A percentile compares a stretch with the other conserved stretches of the same genome.
These are phyloP conservation scores for Rhodotorula sp. DNA, from an alignment of 1,284 basidiomycete species.

Conservation along the genomic window DNA sequence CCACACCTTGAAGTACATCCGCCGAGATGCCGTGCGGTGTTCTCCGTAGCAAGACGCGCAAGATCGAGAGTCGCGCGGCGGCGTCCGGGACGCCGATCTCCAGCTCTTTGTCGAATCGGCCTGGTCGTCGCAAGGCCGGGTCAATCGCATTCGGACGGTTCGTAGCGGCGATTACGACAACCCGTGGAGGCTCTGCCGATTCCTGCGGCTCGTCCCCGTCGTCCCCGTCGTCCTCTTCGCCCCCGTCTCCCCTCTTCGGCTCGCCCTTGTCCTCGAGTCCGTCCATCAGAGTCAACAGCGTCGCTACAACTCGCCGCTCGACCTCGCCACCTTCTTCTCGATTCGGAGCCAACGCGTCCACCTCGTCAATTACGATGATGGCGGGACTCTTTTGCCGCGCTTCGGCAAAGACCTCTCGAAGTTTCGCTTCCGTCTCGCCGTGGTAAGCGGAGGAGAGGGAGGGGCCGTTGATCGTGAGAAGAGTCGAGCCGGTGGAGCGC, in stretches of 20 bases:
- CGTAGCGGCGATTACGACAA: constrained; percentile 95
- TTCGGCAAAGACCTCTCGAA: constrained; percentile 84
- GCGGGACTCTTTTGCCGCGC: constrained; percentile 73
- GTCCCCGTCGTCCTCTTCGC: constrained; percentile 52
- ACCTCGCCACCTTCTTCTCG: constrained; percentile 89
- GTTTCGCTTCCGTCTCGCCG: constrained; percentile 89
- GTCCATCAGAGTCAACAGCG: constrained; percentile 90
- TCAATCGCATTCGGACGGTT: constrained; percentile 97
- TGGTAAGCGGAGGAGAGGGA: constrained; percentile 93
- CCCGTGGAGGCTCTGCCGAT: constrained; percentile 54
- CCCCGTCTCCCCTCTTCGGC: constrained; percentile 43
- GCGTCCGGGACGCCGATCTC: constrained; percentile 94
- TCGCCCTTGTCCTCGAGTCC: constrained; percentile 69
- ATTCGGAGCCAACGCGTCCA: constrained; percentile 89
- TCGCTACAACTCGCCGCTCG: constrained; percentile 92
- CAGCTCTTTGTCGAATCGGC: constrained; percentile 93
- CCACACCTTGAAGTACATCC: constrained; percentile 65
- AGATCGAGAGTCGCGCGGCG: constrained; percentile 75
- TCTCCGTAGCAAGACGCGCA: constrained; percentile 74
- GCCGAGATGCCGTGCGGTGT: constrained; percentile 72
- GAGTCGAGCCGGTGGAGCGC: constrained; percentile 64
- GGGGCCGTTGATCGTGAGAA: constrained; percentile 86
- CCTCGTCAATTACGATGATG: constrained; percentile 93
- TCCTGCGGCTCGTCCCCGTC: constrained; percentile 48
- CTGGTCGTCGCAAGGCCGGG: constrained; percentile 88